Evolutionary conservation across 139 green algal genomes (phyloP), one percentile per base, ranked within the genome.

Genomic region (Mychonastes homosphaera): DNA sequence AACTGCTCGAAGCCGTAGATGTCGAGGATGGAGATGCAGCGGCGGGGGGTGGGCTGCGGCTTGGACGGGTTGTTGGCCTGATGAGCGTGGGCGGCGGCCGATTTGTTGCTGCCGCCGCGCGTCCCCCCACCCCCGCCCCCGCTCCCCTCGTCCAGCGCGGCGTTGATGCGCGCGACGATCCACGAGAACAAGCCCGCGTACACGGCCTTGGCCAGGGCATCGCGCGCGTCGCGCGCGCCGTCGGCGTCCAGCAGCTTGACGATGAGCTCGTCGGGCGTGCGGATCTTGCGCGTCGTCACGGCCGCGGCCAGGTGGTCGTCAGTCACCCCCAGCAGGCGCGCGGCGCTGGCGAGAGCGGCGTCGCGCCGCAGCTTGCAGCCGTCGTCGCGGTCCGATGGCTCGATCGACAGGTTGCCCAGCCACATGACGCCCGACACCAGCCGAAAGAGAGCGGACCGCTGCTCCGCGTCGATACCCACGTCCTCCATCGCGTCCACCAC

Each of bases 1-100:
- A 91, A 92, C 56, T 70, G 75, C 72, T 96, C 89, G 64, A 96
- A 96, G 58, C 89, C 87, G 67, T 96, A 96, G 67, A 96, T 95
- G 56, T 95, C 88, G 58, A 96, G 75, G 50, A 92, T 94, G 53
- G 82, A 74, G 48, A 95, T 84, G 73, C 46, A 77, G 33, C 63
- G 56, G 8, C 75, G 56, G 38, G 12, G 12, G 13, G 15, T 44
- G 38, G 13, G n/a, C n/a, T n/a, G n/a, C n/a, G n/a, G n/a, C n/a
- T n/a, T n/a, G n/a, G n/a, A n/a, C n/a, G n/a, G n/a, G n/a, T n/a
- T n/a, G n/a, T n/a, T n/a, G n/a, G n/a, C n/a, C n/a, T n/a, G n/a
- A n/a, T n/a, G n/a, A n/a, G n/a, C n/a, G n/a, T n/a, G n/a, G n/a
- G n/a, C n/a, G n/a, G n/a, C n/a, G n/a, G n/a, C n/a, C n/a, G n/a